phyloP scores from a whole-genome alignment of 2,329 filamentous ascomycete genomes.

The Blastomyces gilchristii region DNA sequence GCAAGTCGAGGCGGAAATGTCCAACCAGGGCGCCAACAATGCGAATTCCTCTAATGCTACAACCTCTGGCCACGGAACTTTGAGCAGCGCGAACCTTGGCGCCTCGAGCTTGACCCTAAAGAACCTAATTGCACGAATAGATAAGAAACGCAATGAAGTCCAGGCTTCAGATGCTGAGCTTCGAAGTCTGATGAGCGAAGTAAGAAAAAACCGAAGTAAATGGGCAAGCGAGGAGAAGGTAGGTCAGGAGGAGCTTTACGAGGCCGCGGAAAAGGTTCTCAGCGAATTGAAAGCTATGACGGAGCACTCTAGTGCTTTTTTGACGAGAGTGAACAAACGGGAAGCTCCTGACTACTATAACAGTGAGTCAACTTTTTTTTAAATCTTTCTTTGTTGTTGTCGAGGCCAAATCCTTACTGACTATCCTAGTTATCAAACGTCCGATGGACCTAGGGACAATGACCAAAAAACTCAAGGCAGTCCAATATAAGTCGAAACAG shows the following conservation, averaged over 20 bases:
- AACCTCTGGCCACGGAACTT: slow-evolving; percentile 66
- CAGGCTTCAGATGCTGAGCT: slow-evolving; percentile 87
- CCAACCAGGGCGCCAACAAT: slow-evolving; percentile 46
- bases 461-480: slow-evolving; percentile 88
- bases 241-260: slow-evolving; percentile 94
- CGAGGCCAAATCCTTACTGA: slow-evolving; percentile 7
- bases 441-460: slow-evolving; percentile 97
- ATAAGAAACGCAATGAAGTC: slow-evolving; percentile 82
- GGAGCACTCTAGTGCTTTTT: slow-evolving; percentile 91
- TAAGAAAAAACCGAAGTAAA: slow-evolving; percentile 94
- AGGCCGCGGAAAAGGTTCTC: slow-evolving; percentile 90
- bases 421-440: slow-evolving; percentile 68
- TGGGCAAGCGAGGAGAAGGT: slow-evolving; percentile 98
- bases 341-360: slow-evolving; percentile 93
- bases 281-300: slow-evolving; percentile 95
- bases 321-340: slow-evolving; percentile 90
- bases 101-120: slow-evolving; percentile 93
- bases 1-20: slow-evolving; percentile 91
- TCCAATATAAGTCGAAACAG: slow-evolving; percentile 76
- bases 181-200: slow-evolving; percentile 87
- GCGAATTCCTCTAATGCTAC: slow-evolving; percentile 43
- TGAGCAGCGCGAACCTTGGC: slow-evolving; percentile 89
- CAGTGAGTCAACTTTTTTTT: slow-evolving; percentile 46
- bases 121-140: slow-evolving; percentile 90
- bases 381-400: background rate